Conservation (phyloP, 2,329 filamentous ascomycete species). For the Tolypocladium guangdongense region DNA sequence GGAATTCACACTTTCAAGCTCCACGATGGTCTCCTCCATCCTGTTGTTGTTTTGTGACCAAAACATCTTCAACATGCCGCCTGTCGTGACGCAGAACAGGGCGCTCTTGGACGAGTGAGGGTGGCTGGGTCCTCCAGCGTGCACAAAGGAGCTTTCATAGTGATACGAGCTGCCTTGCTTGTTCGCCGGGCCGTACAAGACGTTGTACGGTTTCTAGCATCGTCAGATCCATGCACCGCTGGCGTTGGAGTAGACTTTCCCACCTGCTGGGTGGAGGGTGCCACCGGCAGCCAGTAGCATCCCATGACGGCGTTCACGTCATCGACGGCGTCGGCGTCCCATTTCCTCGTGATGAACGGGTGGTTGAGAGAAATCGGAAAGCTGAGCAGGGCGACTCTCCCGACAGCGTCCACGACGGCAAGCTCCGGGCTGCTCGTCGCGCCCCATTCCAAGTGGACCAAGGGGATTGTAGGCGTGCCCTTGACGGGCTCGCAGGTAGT, state of each 20-base stretch:
- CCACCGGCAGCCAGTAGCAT: constrained; percentile 70
- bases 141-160: constrained; percentile 56
- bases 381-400: constrained; percentile 64
- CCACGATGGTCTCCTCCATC: constrained; percentile 61
- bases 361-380: constrained; percentile 65
- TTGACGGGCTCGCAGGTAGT: constrained; percentile 51
- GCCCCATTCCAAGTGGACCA: constrained; percentile 79
- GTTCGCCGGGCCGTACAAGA: constrained; percentile 50
- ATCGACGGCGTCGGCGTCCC: constrained; percentile 57
- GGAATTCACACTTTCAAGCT: constrained; percentile 61
- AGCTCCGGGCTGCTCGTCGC: constrained; percentile 63
- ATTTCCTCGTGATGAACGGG: constrained; percentile 49
- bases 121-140: constrained; percentile 62
- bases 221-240: not conserved
- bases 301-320: constrained; percentile 73
- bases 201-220: constrained; percentile 29
- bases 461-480: constrained; percentile 50
- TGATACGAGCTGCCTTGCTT: constrained; percentile 53
- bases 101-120: constrained; percentile 61
- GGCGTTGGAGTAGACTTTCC: not conserved
- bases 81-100: constrained; percentile 64
- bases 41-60: constrained; percentile 65
- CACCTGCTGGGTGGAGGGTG: constrained; percentile 32
- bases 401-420: constrained; percentile 69
- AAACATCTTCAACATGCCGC: constrained; percentile 62